These are phyloP conservation scores for Gnomoniopsis smithogilvyi DNA, from an alignment of 2,329 filamentous ascomycete genomes.

Conservation along the genomic window DNA sequence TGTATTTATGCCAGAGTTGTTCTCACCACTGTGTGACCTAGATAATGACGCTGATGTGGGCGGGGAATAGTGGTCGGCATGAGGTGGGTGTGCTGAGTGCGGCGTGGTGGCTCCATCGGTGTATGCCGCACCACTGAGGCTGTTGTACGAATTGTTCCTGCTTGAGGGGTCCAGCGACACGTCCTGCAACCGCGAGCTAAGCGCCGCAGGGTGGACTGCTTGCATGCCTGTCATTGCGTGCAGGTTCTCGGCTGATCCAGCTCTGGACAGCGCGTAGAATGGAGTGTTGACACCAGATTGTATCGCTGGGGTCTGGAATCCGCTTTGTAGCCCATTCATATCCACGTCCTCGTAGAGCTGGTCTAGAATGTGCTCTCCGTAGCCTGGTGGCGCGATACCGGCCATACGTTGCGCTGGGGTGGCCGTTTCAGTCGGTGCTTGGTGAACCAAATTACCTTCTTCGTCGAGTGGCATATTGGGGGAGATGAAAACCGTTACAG, in stretches of 20 bases:
- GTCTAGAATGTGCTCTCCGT: slow-evolving; percentile 86
- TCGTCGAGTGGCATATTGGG: slow-evolving; percentile 88
- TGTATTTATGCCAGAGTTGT: slow-evolving; percentile 50
- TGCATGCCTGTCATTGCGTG: slow-evolving; percentile 51
- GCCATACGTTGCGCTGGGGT: slow-evolving; percentile 52
- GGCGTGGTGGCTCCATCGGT: slow-evolving; percentile 31
- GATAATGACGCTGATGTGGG: slow-evolving; percentile 46
- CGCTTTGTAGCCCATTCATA: slow-evolving; percentile 59
- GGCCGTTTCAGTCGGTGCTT: slow-evolving; percentile 46
- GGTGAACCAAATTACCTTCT: slow-evolving; percentile 72
- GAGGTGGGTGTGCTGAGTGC: slow-evolving; percentile 32
- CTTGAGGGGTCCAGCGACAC: slow-evolving; percentile 53
- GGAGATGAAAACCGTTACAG: slow-evolving; percentile 92
- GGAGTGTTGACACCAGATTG: slow-evolving; percentile 79
- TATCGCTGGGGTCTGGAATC: slow-evolving; percentile 63
- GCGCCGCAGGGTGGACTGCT: slow-evolving; percentile 47
- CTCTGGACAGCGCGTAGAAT: slow-evolving; percentile 66
- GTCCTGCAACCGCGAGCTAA: slow-evolving; percentile 67
- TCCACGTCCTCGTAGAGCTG: slow-evolving; percentile 88
- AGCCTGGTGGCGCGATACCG: slow-evolving; percentile 81
- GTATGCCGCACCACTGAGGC: slow-evolving; percentile 28
- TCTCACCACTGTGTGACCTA: slow-evolving; percentile 51
- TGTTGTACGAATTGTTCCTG: slow-evolving; percentile 44
- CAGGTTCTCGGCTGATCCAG: slow-evolving; percentile 80
- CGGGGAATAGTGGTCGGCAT: slow-evolving; percentile 36